Evolutionary conservation across 225 moss, liverwort and hornwort genomes (phyloP), one percentile per base, ranked within the genome.

Genomic region (Asterella californica): DNA sequence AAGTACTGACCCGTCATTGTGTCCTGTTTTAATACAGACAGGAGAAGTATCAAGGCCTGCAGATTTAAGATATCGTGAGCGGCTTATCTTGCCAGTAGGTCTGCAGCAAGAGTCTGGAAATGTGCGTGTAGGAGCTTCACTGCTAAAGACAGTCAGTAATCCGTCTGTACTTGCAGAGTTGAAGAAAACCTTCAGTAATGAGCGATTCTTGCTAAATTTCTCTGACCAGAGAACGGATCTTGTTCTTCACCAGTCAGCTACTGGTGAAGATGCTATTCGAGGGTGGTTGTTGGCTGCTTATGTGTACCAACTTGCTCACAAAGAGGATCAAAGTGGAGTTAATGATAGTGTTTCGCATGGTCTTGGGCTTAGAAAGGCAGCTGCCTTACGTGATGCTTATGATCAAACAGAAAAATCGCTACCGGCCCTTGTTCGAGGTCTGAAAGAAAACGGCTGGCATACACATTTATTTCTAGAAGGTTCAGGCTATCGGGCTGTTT

Each of bases 211-310:
- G 25, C 71, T 99, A 15, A 85, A 87, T 76, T 91, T 99, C 19
- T 90, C 92, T 18, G 93, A 99, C 83, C 90, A 92, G 77, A 86
- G 85, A 34, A 99, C 97, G 27, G 92, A 99, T 61, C 91, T 99
- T 83, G 84, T 99, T 54, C 87, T 99, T 72, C 97, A 99, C 81
- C 97, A 93, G 80, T 93, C 91, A 78, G 97, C 97, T 63, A 93
- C 94, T 24, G 97, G 97, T 69, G 93, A 94, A 85, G 97, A 99
- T 79, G 97, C 91, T 3, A 78, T 95, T 18, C 89, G 93, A 33
- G 97, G 95, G 33, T 99, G 97, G 97, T 84, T 99, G 78, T 77
- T 93, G 76, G 97, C 97, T 71, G 92, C 97, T 6, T 88, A 92
- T 78, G 92, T 93, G 50, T 83, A 91, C 47, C 89, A 90, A 75